A percentile compares a stretch with the other conserved stretches of the same genome.
phyloP scores from a whole-genome alignment of 1,139 yeast genomes.

The Suhomyces taliae region DNA sequence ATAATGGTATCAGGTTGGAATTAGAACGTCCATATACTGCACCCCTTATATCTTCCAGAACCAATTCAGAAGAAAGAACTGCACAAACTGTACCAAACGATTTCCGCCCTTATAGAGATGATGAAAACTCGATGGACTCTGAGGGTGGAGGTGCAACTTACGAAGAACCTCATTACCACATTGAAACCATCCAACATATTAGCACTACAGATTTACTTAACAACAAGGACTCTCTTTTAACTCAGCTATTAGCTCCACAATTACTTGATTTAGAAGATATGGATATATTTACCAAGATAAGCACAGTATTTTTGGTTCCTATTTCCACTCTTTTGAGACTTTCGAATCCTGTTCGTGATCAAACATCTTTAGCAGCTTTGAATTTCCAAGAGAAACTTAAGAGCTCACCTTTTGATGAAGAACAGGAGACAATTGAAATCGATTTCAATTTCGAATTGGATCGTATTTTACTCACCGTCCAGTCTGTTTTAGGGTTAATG shows the following conservation, averaged over 20 bases:
- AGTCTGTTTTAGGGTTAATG: slow-evolving; percentile 19
- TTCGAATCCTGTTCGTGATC: slow-evolving; percentile 50
- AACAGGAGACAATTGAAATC: neutral
- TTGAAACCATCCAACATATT: neutral
- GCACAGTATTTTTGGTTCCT: slow-evolving; percentile 41
- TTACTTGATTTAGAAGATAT: slow-evolving; percentile 9
- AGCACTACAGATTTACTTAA: neutral
- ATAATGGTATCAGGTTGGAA: slow-evolving; percentile 3
- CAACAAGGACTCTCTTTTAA: slow-evolving; percentile 1
- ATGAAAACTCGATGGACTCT: neutral
- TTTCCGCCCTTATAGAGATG: neutral
- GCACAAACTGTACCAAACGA: neutral
- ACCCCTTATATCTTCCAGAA: neutral
- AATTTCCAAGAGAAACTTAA: slow-evolving; percentile 2
- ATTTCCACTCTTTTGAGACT: slow-evolving; percentile 43
- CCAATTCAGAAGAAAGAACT: neutral
- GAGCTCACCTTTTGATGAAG: neutral
- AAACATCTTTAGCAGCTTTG: slow-evolving; percentile 11
- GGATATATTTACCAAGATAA: slow-evolving; percentile 16
- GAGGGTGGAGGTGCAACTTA: neutral
- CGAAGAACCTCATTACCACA: neutral
- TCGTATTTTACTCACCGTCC: slow-evolving; percentile 19
- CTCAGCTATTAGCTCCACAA: slow-evolving; percentile 15
- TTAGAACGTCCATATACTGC: slow-evolving; percentile 4
- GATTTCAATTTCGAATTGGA: slow-evolving; percentile 22